phyloP scores from a whole-genome alignment of 139 green algal species.

The Chlamydomonas asymmetrica region DNA sequence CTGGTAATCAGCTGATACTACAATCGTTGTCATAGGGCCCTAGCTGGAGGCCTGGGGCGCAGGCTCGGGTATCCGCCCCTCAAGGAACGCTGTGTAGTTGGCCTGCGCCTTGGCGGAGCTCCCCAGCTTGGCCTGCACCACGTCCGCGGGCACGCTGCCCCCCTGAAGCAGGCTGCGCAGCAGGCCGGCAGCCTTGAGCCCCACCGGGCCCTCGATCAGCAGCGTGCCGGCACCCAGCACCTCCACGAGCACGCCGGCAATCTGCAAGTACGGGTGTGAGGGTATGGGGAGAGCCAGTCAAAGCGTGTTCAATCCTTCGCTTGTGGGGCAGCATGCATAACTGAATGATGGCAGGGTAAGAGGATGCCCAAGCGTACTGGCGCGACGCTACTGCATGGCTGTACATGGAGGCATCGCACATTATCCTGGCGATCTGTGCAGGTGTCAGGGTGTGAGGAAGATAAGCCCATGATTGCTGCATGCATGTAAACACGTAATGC shows the following conservation, averaged over 20 bases:
- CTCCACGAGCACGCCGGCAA: slow-evolving; percentile 39
- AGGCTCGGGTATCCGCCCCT: slow-evolving; percentile 23
- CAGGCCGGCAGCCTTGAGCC: slow-evolving; percentile 30
- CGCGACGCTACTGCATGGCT: background rate
- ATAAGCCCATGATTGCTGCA: too few relatives aligned
- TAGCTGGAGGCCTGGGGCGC: too few relatives aligned
- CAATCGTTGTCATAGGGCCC: too few relatives aligned
- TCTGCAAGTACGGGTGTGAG: slow-evolving; percentile 59
- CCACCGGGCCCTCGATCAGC: slow-evolving; percentile 33
- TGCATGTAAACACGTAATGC: too few relatives aligned
- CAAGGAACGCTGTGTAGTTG: slow-evolving; percentile 39
- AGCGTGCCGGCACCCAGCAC: slow-evolving; percentile 42
- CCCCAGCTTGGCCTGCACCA: background rate
- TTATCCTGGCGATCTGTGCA: background rate
- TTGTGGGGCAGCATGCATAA: too few relatives aligned
- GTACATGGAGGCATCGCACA: background rate
- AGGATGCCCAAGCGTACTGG: background rate
- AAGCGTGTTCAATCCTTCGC: too few relatives aligned
- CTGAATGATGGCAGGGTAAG: slow-evolving; percentile 29
- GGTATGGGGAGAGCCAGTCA: too few relatives aligned
- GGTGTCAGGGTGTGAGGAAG: background rate
- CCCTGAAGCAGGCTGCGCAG: slow-evolving; percentile 30
- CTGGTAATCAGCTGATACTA: too few relatives aligned
- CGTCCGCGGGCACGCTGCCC: slow-evolving; percentile 7
- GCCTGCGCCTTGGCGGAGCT: slow-evolving; percentile 41